Percentiles rank a stretch among this genome's conserved stretches.
Conservation (phyloP, 768 basidiomycete genomes). For the Grammothele lineata region DNA sequence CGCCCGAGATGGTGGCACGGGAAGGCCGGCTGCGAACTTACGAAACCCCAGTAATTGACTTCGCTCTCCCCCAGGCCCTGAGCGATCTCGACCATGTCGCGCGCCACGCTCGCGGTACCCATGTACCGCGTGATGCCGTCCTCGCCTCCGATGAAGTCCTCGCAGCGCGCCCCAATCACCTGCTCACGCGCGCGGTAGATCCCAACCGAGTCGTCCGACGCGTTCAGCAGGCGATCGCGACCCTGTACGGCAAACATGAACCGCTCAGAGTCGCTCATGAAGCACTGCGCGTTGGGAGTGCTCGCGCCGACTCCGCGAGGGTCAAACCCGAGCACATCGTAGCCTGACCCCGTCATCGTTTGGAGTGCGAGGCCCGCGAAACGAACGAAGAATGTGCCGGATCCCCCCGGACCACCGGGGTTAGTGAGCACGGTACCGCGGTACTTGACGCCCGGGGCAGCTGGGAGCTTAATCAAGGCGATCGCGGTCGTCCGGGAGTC, state of each 20-base stretch:
- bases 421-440: no score
- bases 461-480: no score
- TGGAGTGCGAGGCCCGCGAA: no score
- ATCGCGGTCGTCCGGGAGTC: no score
- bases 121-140: slow-evolving; percentile 19
- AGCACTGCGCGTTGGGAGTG: slow-evolving; percentile 15
- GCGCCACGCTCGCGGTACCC: slow-evolving; percentile 24
- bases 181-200: slow-evolving; percentile 7
- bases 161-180: slow-evolving; percentile 5
- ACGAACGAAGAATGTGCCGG: no score
- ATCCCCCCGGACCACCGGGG: no score
- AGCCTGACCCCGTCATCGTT: no score
- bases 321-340: slow-evolving; percentile 18
- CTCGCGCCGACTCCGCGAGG: slow-evolving; percentile 17
- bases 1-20: no score
- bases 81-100: slow-evolving; percentile 29
- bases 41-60: slow-evolving; percentile 29
- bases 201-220: slow-evolving; percentile 8
- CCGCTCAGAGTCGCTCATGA: slow-evolving; percentile 6
- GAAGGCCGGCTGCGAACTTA: slow-evolving; percentile 3
- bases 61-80: slow-evolving; percentile 25
- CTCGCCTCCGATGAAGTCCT: slow-evolving; percentile 14
- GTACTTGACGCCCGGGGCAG: no score
- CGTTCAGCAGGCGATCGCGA: slow-evolving; percentile 6
- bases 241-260: slow-evolving; percentile 11